Base-by-base conservation (phyloP, 768 basidiomycete species). In the Pleurotus pulmonarius region DNA sequence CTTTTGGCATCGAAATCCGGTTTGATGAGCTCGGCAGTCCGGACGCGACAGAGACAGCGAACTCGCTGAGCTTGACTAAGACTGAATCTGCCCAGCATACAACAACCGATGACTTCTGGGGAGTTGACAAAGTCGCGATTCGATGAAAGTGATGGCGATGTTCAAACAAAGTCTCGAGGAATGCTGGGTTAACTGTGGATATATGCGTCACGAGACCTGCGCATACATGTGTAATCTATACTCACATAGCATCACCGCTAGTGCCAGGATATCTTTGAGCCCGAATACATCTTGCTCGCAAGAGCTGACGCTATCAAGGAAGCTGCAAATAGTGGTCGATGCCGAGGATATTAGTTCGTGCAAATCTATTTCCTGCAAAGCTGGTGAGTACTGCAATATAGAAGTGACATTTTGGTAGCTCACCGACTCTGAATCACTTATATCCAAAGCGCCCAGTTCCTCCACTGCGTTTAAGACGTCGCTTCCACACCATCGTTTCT, bases 31-130 rank as follows among this genome's bases (percentile, higher is more conserved):
- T 71, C 60, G 18, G 63, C 60, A 11, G 69, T 39, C 55, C 64
- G 18, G 38, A 54, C n/a, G 66, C 66, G 13, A 71, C 38, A 8
- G 48, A 55, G 12, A 63, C 40, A 25, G 65, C 59, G 12, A 68
- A 62, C n/a, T 77, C 71, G 29, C 79, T 75, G 5, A 90, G 63
- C 60, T 75, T 82, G 8, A 78, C 78, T 20, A 91, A 64, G 5
- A 89, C 55, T 47, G 78, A 70, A 56, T 91, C 88, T 8, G 82
- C 82, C 84, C 86, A 90, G 62, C 82, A 89, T 51, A 85, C 69
- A n/a, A 79, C 58, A 11, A 74, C 65, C 8, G 66, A 63, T 15
- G 69, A 43, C n/a, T 56, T 59, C 11, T 59, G 56, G 3, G 60
- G 26, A n/a, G 67, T 40, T 29, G 72, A 66, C 34, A 65, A 66